Evolutionary conservation across 73 alveolate species (phyloP).

Genomic region (Tetrahymena borealis): DNA sequence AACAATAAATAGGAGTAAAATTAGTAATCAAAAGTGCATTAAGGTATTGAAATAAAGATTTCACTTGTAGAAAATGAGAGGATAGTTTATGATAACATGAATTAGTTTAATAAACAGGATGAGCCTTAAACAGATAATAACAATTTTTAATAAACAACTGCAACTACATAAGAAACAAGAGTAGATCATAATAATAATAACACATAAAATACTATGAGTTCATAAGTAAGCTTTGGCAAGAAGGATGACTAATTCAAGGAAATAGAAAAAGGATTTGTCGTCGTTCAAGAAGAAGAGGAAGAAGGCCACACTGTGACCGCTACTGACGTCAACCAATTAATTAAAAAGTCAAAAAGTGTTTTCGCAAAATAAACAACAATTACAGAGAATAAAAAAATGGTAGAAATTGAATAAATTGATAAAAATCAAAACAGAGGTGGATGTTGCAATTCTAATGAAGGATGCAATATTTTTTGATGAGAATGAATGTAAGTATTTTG

Average conservation of each 20-base stretch:
- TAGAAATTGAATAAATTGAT: not conserved
- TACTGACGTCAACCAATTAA: not conserved
- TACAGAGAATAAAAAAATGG: not conserved
- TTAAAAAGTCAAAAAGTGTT: not conserved
- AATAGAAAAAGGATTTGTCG: not conserved
- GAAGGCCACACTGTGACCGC: constrained; percentile 2
- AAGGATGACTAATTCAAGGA: not conserved
- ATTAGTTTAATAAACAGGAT: not conserved
- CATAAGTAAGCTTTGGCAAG: not conserved
- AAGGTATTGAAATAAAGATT: not conserved
- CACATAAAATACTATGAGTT: not conserved
- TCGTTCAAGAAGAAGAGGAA: not conserved
- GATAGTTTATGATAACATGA: not conserved
- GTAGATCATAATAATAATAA: not conserved
- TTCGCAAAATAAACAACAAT: not conserved
- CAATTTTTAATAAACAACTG: not conserved
- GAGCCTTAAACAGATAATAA: not conserved
- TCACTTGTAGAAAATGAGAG: not conserved
- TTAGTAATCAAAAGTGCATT: not conserved
- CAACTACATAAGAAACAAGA: not conserved
- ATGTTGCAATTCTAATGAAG: not conserved
- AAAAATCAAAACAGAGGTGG: not conserved
- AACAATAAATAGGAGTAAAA: not conserved
- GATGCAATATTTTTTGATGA: not conserved
- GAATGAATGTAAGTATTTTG: no score